Evolutionary conservation across 345 rosid genomes (phyloP), one percentile per base, ranked within the genome.

Genomic region (Euphorbia tirucalli): DNA sequence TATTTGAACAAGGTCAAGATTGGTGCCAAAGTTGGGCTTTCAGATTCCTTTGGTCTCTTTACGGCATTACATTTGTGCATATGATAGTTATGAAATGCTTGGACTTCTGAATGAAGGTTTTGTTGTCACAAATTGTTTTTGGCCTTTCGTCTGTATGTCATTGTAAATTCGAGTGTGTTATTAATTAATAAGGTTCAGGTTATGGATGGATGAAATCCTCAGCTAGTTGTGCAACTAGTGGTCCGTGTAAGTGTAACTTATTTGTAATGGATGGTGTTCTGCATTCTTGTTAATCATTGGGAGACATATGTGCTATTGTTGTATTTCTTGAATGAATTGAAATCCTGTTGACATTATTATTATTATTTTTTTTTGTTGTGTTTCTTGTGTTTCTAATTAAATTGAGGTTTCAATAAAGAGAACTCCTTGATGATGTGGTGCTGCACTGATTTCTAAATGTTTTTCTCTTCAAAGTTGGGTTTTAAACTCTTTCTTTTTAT

Each of bases 21-120:
- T 55, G 65, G 35, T 58, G 15, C 14, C 11, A 57, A 58, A 24
- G 6, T 43, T 65, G 6, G 31, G 56, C 18, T 65, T 22, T 64
- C 39, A 7, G 13, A 13, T 65, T 39, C 13, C 50, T 61, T 61
- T 22, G 14, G 25, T 44, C 24, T 65, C 27, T 7, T 18, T 65
- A 21, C 44, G 27, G 24, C 14, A 5, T 44, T 14, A 15, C 56
- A 41, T 64, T 43, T 48, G 27, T 24, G 37, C n/a, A 24, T 46
- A 7, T 41, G 67, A 64, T 64, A 22, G 19, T 41, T 10, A 21
- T 64, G 67, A 63, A 63, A 63, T 61, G 46, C 19, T 11, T 21
- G 68, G 50, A 41, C 28, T 22, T 27, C 56, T 65, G 37, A 37
- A 37, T 11, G 22, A 62, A 37, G 28, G 28, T 24, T 22, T 24